A percentile compares a stretch with the other conserved stretches of the same genome.
Evolutionary conservation across 1,284 basidiomycete genomes (phyloP).

Genomic region (Serendipita sp.): DNA sequence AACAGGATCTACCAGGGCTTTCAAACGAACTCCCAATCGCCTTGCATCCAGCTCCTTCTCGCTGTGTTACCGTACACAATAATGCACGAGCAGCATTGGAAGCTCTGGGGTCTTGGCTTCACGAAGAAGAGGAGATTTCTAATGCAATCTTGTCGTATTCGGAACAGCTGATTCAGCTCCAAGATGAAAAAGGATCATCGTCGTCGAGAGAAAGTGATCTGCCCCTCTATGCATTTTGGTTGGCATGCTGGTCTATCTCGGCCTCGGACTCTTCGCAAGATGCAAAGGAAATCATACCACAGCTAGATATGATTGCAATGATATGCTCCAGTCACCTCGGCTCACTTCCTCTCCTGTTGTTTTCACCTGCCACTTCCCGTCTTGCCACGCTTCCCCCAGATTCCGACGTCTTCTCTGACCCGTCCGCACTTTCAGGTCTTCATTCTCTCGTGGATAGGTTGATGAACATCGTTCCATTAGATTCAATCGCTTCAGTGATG

Average conservation of each 20-base stretch:
- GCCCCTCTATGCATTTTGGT: neutral
- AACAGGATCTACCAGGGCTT: too few relatives aligned
- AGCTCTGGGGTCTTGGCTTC: neutral
- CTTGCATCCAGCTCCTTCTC: too few relatives aligned
- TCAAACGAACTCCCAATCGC: too few relatives aligned
- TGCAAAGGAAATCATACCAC: neutral
- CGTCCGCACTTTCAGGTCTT: too few relatives aligned
- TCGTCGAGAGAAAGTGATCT: too few relatives aligned
- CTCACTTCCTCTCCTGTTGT: neutral
- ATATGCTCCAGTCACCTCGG: neutral
- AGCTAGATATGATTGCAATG: neutral
- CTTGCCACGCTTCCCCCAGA: too few relatives aligned
- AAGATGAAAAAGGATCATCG: neutral
- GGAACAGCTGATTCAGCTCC: neutral
- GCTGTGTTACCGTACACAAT: too few relatives aligned
- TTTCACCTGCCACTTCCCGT: neutral
- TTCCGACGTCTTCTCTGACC: too few relatives aligned
- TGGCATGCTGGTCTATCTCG: neutral
- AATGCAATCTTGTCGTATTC: neutral
- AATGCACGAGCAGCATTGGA: neutral
- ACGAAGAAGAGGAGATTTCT: neutral
- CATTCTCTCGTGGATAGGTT: too few relatives aligned
- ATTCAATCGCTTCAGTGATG: too few relatives aligned
- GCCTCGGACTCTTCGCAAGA: neutral
- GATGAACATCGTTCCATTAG: too few relatives aligned